These are phyloP conservation scores for Amoebophrya sp. DNA, from an alignment of 169 alveolate genomes.

Conservation along the genomic window DNA sequence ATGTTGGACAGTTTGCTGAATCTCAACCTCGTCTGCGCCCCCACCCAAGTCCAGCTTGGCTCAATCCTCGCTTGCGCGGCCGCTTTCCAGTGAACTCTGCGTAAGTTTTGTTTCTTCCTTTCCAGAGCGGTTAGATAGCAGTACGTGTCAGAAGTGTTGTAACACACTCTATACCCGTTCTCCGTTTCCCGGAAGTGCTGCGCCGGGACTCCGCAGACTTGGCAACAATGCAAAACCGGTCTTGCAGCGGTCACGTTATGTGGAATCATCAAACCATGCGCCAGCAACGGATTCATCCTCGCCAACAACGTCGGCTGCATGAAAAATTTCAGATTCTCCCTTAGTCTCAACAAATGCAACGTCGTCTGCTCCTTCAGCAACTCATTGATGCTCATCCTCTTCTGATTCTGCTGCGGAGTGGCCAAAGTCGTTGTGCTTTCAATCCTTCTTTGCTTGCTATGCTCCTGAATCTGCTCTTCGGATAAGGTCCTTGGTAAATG, in stretches of 20 bases:
- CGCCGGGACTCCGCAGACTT: not conserved
- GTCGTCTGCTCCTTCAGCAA: too few relatives aligned
- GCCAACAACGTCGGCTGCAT: not conserved
- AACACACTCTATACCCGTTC: not conserved
- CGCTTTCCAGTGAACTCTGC: not conserved
- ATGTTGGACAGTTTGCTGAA: not conserved
- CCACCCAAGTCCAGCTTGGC: not conserved
- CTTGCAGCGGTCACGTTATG: not conserved
- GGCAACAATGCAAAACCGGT: not conserved
- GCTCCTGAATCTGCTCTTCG: too few relatives aligned
- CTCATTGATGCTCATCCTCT: too few relatives aligned
- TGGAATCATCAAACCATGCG: not conserved
- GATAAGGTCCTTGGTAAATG: too few relatives aligned
- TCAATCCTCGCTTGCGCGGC: not conserved
- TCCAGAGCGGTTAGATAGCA: not conserved
- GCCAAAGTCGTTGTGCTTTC: too few relatives aligned
- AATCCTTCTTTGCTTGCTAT: too few relatives aligned
- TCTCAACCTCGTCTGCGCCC: not conserved
- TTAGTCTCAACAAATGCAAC: not conserved
- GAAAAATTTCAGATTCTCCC: not conserved
- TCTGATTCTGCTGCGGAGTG: too few relatives aligned
- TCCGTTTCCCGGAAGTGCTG: not conserved
- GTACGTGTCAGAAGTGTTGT: not conserved
- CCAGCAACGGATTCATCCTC: not conserved
- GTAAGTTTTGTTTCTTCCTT: not conserved